Percentiles rank a stretch among this genome's conserved stretches.
phyloP scores from a whole-genome alignment of 306 rosid genomes.

The Sophora flavescens region DNA sequence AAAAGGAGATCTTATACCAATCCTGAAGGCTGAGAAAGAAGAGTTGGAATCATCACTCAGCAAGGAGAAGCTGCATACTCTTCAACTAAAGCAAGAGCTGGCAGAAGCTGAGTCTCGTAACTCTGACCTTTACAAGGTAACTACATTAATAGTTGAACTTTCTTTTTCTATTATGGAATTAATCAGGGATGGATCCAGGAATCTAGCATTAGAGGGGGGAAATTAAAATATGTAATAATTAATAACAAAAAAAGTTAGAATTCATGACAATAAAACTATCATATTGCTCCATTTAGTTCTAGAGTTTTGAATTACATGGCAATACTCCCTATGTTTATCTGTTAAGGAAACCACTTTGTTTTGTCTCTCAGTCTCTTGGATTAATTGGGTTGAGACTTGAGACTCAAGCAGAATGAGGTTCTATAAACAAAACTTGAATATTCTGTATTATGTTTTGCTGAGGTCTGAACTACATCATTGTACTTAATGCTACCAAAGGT shows the following conservation, averaged over 20 bases:
- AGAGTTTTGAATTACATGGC: slow-evolving; percentile 14
- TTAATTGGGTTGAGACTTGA: slow-evolving; percentile 11
- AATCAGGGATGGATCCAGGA: slow-evolving; percentile 22
- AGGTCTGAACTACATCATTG: neutral
- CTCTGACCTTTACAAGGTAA: slow-evolving; percentile 89
- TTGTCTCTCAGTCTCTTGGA: slow-evolving; percentile 6
- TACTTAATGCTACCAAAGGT: slow-evolving; percentile 23
- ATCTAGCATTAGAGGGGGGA: slow-evolving; percentile 10
- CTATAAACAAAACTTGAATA: neutral
- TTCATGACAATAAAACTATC: slow-evolving; percentile 3
- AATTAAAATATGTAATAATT: neutral
- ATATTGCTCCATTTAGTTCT: slow-evolving; percentile 12
- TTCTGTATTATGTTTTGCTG: neutral
- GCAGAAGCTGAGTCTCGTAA: slow-evolving; percentile 75
- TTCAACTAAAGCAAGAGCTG: slow-evolving; percentile 85
- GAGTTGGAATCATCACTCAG: slow-evolving; percentile 77
- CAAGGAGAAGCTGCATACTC: slow-evolving; percentile 70
- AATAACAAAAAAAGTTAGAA: neutral
- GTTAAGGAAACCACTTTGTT: neutral
- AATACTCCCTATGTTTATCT: neutral
- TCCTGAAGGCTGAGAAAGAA: slow-evolving; percentile 78
- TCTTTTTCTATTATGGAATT: slow-evolving; percentile 28
- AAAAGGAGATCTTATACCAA: slow-evolving; percentile 63
- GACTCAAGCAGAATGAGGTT: neutral
- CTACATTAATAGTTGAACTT: slow-evolving; percentile 17